A percentile compares a stretch with the other conserved stretches of the same genome.
Evolutionary conservation across 1,284 basidiomycete genomes (phyloP).

Genomic region (Apiotrichum akiyoshidainum): DNA sequence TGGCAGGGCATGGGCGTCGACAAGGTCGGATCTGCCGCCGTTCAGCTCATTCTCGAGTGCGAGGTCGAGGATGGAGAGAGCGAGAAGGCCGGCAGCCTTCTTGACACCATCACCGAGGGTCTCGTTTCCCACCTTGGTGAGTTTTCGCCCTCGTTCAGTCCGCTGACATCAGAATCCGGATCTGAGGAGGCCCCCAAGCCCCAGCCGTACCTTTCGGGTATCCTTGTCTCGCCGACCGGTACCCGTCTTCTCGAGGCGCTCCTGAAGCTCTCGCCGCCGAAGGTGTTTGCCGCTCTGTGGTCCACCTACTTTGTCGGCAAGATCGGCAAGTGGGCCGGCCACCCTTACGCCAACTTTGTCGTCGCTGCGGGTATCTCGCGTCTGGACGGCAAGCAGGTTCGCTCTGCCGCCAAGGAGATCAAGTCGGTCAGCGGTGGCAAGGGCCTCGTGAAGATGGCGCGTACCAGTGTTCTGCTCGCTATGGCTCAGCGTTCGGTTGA

Average conservation of each 20-base stretch:
- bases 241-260: conserved; percentile 82
- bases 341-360: conserved; percentile 90
- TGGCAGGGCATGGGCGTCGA: conserved; percentile 75
- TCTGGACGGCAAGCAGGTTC: conserved; percentile 59
- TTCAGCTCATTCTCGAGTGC: conserved; percentile 76
- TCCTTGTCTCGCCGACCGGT: conserved; percentile 77
- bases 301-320: conserved; percentile 68
- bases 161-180: conserved; percentile 46
- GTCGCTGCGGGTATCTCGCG: conserved; percentile 71
- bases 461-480: conserved; percentile 67
- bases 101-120: conserved; percentile 79
- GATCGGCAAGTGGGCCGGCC: conserved; percentile 66
- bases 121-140: conserved; percentile 62
- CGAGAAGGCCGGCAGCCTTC: conserved; percentile 64
- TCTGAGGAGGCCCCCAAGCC: conserved; percentile 24
- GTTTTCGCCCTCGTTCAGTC: background rate
- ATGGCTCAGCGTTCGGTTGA: conserved; percentile 63
- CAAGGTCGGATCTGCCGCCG: conserved; percentile 73
- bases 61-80: conserved; percentile 66
- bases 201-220: conserved; percentile 58
- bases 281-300: conserved; percentile 71
- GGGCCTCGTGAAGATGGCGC: conserved; percentile 57
- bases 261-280: conserved; percentile 60
- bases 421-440: conserved; percentile 54
- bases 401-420: conserved; percentile 61